A percentile compares a stretch with the other conserved stretches of the same genome.
Conservation (phyloP, 805 yeast species). For the Cyberlindnera misumaiensis region DNA sequence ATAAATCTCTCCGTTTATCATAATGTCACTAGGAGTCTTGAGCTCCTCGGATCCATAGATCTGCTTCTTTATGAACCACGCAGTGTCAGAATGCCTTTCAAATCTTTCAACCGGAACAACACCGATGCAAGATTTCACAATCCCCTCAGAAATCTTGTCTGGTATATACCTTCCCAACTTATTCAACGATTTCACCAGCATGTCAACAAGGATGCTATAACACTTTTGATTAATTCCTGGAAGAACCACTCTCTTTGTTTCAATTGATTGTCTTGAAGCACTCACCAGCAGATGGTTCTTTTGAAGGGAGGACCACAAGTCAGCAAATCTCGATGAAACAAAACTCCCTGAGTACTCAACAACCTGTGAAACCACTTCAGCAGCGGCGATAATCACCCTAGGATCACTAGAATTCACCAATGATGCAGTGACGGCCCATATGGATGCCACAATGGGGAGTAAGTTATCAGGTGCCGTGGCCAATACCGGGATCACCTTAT, state of each 20-base stretch:
- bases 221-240: conserved; percentile 21
- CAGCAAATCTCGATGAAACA: conserved; percentile 38
- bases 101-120: conserved; percentile 13
- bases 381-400: conserved; percentile 25
- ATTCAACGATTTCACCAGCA: conserved; percentile 17
- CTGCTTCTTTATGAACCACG: conserved; percentile 21
- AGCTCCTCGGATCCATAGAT: conserved; percentile 4
- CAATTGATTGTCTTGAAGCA: conserved; percentile 6
- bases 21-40: conserved; percentile 1
- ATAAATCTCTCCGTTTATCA: conserved; percentile 6
- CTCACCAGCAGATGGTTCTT: conserved; percentile 9
- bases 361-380: conserved; percentile 23
- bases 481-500: conserved; percentile 41
- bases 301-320: conserved; percentile 33
- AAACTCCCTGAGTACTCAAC: conserved; percentile 39
- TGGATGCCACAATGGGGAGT: conserved; percentile 43
- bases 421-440: conserved; percentile 41
- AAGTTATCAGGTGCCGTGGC: conserved; percentile 41
- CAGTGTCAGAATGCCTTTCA: conserved; percentile 19
- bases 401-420: conserved; percentile 15
- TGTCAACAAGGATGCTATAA: conserved; percentile 13
- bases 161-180: conserved; percentile 19
- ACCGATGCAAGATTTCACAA: conserved; percentile 17
- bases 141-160: conserved; percentile 16
- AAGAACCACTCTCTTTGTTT: conserved; percentile 10